Percentiles rank a stretch among this genome's conserved stretches.
Conservation (phyloP, 139 green algal species). For the Chlorella sp. region DNA sequence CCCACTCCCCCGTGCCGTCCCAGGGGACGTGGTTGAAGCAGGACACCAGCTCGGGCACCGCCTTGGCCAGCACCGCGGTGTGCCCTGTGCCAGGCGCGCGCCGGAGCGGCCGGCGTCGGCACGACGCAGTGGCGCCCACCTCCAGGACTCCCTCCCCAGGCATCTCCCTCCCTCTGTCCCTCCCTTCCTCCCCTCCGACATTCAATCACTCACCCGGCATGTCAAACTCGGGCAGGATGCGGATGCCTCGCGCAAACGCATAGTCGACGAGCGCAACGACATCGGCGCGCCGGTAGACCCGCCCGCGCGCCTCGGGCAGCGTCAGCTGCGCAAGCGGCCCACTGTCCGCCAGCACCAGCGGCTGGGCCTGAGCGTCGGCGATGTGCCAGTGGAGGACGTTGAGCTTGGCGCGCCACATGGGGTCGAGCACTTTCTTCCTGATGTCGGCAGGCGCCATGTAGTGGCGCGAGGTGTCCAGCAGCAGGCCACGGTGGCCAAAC, state of each 20-base stretch:
- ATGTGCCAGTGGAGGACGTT: slow-evolving; percentile 11
- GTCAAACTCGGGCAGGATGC: slow-evolving; percentile 5
- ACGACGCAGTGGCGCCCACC: too few species aligned
- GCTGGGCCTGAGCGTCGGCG: slow-evolving; percentile 1
- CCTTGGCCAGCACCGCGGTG: too few species aligned
- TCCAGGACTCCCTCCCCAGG: too few species aligned
- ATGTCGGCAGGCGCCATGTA: neutral
- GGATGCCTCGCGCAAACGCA: neutral
- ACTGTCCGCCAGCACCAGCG: neutral
- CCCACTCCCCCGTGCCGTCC: slow-evolving; percentile 1
- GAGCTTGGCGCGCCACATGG: neutral
- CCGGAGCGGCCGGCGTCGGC: too few species aligned
- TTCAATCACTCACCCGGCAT: neutral
- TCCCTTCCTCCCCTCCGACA: too few species aligned
- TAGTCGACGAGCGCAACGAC: neutral
- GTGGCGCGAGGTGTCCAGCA: slow-evolving; percentile 5
- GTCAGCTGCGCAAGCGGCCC: neutral
- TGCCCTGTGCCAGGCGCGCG: too few species aligned
- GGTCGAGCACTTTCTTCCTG: neutral
- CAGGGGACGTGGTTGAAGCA: neutral
- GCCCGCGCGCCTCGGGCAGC: too few species aligned
- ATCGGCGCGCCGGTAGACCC: neutral
- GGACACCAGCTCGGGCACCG: too few species aligned
- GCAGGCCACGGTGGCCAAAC: neutral
- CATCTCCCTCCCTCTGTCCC: too few species aligned